Conservation (phyloP, 768 basidiomycete genomes). For the Scleroderma citrinum region DNA sequence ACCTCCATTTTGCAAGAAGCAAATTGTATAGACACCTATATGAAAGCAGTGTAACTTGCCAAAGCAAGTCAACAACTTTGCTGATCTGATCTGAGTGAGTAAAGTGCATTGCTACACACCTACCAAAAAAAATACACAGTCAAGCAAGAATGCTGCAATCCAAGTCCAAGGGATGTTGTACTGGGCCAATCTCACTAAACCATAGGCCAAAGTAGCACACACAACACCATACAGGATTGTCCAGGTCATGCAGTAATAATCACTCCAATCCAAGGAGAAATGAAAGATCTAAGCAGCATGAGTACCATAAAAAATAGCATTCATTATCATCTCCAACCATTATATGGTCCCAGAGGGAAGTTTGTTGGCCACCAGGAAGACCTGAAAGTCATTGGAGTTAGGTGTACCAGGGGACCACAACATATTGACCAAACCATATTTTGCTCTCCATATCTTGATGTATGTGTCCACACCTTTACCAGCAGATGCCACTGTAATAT, state of each 20-base stretch:
- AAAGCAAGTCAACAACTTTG: neutral
- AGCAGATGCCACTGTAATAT: neutral
- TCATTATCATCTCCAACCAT: neutral
- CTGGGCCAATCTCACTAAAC: neutral
- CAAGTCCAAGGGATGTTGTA: neutral
- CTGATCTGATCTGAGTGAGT: neutral
- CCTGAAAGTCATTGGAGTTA: neutral
- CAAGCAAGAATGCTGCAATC: neutral
- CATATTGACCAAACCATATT: neutral
- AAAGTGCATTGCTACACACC: neutral
- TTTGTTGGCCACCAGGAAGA: neutral
- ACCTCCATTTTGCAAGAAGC: neutral
- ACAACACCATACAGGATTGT: neutral
- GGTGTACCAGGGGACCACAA: neutral
- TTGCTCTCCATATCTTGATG: slow-evolving; percentile 1
- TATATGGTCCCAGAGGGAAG: neutral
- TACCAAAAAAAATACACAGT: neutral
- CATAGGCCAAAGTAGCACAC: neutral
- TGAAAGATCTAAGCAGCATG: neutral
- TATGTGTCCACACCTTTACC: neutral
- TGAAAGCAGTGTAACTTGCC: neutral
- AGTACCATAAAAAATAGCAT: neutral
- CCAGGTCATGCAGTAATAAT: neutral
- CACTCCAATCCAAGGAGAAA: neutral
- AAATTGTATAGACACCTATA: neutral